These are phyloP conservation scores for Wickerhamomyces subpelliculosus DNA, from an alignment of 805 yeast genomes.

Conservation along the genomic window DNA sequence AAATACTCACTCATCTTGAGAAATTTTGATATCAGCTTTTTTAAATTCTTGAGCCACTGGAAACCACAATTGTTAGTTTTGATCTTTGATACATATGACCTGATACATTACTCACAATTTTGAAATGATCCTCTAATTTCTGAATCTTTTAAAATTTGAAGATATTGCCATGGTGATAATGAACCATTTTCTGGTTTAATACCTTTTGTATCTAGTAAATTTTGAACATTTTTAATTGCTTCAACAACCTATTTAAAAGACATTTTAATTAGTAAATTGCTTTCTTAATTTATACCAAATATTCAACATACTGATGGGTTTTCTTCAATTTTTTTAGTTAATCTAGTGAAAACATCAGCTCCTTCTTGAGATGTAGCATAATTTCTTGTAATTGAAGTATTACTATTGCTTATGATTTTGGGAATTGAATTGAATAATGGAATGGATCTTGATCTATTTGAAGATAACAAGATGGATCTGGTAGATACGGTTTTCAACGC, in stretches of 20 bases:
- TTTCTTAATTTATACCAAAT: neutral
- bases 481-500: neutral
- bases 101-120: constrained; percentile 5
- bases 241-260: neutral
- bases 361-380: neutral
- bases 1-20: constrained; percentile 9
- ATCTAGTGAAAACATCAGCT: neutral
- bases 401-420: neutral
- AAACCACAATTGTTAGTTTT: constrained; percentile 7
- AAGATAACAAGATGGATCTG: too few species aligned
- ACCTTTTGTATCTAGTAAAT: neutral
- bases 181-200: neutral
- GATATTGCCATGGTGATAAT: neutral
- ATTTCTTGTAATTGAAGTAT: neutral
- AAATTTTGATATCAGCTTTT: constrained; percentile 10
- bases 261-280: neutral
- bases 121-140: constrained; percentile 20
- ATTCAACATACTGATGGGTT: neutral
- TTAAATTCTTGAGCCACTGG: constrained; percentile 11
- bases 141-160: constrained; percentile 21
- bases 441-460: neutral
- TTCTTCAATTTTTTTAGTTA: neutral
- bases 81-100: constrained; percentile 2
- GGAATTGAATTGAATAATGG: neutral
- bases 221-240: neutral